Conservation (phyloP, 2,329 filamentous ascomycete genomes). For the Aspergillus nomiae region DNA sequence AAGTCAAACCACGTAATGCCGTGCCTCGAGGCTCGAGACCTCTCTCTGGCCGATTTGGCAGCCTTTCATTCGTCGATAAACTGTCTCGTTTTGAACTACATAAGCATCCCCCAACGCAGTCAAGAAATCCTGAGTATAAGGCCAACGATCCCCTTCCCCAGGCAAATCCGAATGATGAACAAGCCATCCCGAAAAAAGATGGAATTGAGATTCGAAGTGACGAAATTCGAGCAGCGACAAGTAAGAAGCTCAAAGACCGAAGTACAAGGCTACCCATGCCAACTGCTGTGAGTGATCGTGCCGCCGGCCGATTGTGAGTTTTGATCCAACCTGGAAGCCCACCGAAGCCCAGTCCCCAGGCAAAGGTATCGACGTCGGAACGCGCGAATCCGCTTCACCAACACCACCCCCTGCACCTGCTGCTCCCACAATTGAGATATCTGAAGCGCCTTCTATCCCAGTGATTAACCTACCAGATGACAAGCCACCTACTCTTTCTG, state of each 20-base stretch:
- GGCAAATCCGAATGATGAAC: slow-evolving; percentile 27
- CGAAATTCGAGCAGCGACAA: slow-evolving; percentile 87
- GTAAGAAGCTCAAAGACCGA: slow-evolving; percentile 82
- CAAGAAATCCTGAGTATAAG: slow-evolving; percentile 77
- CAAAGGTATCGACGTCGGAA: slow-evolving; percentile 15
- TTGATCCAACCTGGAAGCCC: slow-evolving; percentile 78
- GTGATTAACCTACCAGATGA: slow-evolving; percentile 56
- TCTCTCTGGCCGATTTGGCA: slow-evolving; percentile 47
- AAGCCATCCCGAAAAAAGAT: slow-evolving; percentile 65
- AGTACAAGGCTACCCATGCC: slow-evolving; percentile 86
- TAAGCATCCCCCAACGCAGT: slow-evolving; percentile 79
- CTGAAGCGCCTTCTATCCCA: slow-evolving; percentile 42
- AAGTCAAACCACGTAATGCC: slow-evolving; percentile 65
- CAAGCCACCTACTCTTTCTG: slow-evolving; percentile 42
- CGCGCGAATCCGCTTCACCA: slow-evolving; percentile 26
- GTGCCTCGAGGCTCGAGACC: slow-evolving; percentile 51
- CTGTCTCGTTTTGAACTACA: slow-evolving; percentile 71
- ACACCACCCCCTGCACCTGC: slow-evolving; percentile 52
- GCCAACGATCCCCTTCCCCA: slow-evolving; percentile 58
- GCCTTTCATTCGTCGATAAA: slow-evolving; percentile 48
- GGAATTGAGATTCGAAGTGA: slow-evolving; percentile 81
- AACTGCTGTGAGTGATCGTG: slow-evolving; percentile 85
- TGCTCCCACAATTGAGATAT: slow-evolving; percentile 33
- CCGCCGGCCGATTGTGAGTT: slow-evolving; percentile 95
- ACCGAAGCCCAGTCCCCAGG: slow-evolving; percentile 45